Conservation (phyloP, 768 basidiomycete species). For the Wakefieldia striispora region DNA sequence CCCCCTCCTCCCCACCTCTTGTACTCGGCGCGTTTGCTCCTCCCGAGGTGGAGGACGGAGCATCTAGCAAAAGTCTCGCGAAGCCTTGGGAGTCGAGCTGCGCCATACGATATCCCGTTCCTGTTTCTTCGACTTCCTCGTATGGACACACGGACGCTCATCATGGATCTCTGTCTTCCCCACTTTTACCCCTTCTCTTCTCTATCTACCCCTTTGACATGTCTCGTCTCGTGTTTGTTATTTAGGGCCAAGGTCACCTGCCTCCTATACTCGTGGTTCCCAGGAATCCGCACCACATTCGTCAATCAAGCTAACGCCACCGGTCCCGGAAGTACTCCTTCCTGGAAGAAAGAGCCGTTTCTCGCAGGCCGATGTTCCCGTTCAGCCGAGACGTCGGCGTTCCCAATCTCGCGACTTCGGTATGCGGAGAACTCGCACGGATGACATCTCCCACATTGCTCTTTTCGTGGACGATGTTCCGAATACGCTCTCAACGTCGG, state of each 20-base stretch:
- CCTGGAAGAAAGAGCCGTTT: slow-evolving; percentile 23
- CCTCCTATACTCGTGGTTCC: slow-evolving; percentile 31
- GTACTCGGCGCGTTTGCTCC: slow-evolving; percentile 38
- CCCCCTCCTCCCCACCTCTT: slow-evolving; percentile 36
- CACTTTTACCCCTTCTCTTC: slow-evolving; percentile 30
- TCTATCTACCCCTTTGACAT: slow-evolving; percentile 30
- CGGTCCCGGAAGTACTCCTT: slow-evolving; percentile 8
- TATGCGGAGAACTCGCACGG: slow-evolving; percentile 16
- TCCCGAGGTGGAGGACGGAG: slow-evolving; percentile 37
- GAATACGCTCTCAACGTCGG: slow-evolving; percentile 19
- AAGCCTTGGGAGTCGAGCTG: slow-evolving; percentile 47
- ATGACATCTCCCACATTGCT: slow-evolving; percentile 15
- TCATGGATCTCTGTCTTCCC: slow-evolving; percentile 37
- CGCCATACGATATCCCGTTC: slow-evolving; percentile 29
- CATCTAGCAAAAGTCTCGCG: slow-evolving; percentile 37
- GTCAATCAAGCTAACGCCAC: slow-evolving; percentile 16
- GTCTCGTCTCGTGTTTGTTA: slow-evolving; percentile 33
- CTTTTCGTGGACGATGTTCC: slow-evolving; percentile 17
- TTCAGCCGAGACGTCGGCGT: slow-evolving; percentile 11
- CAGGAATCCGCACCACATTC: slow-evolving; percentile 20
- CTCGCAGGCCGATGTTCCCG: slow-evolving; percentile 16
- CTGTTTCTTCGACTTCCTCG: slow-evolving; percentile 39
- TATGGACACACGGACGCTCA: slow-evolving; percentile 41
- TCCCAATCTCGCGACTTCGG: slow-evolving; percentile 15
- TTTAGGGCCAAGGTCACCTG: slow-evolving; percentile 43